phyloP scores from a whole-genome alignment of 768 basidiomycete species.

The Dioszegia hungarica region DNA sequence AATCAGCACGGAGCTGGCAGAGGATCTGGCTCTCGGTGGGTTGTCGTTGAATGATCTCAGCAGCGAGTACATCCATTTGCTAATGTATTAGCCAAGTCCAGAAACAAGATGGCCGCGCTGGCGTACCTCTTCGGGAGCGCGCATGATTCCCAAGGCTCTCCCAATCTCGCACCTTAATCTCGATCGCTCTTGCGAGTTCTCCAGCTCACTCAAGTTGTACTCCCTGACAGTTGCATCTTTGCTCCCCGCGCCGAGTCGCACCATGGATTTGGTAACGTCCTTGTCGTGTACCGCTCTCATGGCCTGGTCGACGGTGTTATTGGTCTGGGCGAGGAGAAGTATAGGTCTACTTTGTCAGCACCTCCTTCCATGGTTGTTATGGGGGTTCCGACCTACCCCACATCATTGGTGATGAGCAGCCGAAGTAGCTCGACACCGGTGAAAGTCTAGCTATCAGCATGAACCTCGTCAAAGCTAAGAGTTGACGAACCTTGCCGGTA shows the following conservation, averaged over 20 bases:
- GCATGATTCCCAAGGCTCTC: neutral
- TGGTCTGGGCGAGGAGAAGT: slow-evolving; percentile 63
- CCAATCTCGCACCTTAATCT: slow-evolving; percentile 47
- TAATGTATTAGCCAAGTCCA: neutral
- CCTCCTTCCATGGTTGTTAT: neutral
- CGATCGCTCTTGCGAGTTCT: slow-evolving; percentile 52
- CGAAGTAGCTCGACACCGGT: slow-evolving; percentile 67
- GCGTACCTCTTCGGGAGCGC: slow-evolving; percentile 1
- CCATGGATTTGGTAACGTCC: slow-evolving; percentile 60
- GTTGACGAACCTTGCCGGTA: slow-evolving; percentile 68
- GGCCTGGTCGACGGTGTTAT: slow-evolving; percentile 74
- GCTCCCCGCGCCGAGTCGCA: slow-evolving; percentile 61
- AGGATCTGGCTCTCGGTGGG: slow-evolving; percentile 51
- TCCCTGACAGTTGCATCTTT: slow-evolving; percentile 38
- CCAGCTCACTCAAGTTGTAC: slow-evolving; percentile 61
- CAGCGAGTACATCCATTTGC: slow-evolving; percentile 53
- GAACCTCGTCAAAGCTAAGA: too few relatives aligned
- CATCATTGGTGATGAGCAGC: slow-evolving; percentile 57
- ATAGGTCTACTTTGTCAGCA: too few relatives aligned
- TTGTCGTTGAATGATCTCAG: slow-evolving; percentile 41
- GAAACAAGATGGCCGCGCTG: slow-evolving; percentile 52
- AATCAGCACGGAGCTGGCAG: slow-evolving; percentile 13
- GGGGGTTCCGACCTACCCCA: slow-evolving; percentile 57
- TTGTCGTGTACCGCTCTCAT: slow-evolving; percentile 62
- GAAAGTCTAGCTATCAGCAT: slow-evolving; percentile 53